Conservation (phyloP, 192 early-diverging fungal species). For the Coemansia sp. region DNA sequence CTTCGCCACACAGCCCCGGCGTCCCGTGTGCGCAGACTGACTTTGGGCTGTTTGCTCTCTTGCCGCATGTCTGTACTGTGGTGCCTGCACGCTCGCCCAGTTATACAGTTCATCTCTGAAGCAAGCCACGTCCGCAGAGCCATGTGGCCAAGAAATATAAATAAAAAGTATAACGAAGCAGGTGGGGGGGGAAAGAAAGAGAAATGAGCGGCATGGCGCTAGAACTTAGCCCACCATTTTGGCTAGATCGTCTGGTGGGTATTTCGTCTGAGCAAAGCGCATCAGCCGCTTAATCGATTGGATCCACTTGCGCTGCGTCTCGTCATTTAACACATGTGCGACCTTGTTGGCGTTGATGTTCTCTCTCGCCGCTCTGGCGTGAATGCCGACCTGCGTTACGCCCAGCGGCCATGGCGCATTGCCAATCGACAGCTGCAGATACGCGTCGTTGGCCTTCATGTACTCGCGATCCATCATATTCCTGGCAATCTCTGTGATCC, state of each 20-base stretch:
- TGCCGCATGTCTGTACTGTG: not conserved
- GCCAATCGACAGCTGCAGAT: slow-evolving; percentile 90
- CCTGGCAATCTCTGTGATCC: slow-evolving; percentile 89
- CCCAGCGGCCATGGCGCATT: slow-evolving; percentile 99
- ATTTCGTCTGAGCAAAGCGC: slow-evolving; percentile 90
- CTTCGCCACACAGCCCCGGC: not conserved
- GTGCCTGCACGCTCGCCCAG: not conserved
- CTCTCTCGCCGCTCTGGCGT: slow-evolving; percentile 94
- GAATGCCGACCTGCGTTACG: slow-evolving; percentile 95
- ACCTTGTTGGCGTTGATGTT: slow-evolving; percentile 94
- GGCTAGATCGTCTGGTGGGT: slow-evolving; percentile 72
- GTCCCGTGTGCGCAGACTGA: not conserved
- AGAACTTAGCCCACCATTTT: slow-evolving; percentile 42
- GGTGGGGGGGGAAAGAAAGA: not conserved
- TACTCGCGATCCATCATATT: slow-evolving; percentile 85
- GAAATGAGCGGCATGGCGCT: too few species aligned
- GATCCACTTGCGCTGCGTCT: slow-evolving; percentile 97
- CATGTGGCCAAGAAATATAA: not conserved
- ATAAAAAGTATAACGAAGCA: not conserved
- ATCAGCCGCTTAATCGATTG: slow-evolving; percentile 95
- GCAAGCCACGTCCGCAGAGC: not conserved
- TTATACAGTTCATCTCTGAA: slow-evolving; percentile 1
- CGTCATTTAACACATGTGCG: slow-evolving; percentile 96
- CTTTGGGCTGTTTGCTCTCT: not conserved
- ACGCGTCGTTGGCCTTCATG: slow-evolving; percentile 87